phyloP scores from a whole-genome alignment of 352 stramenopile species.

The Bremia lactucae region DNA sequence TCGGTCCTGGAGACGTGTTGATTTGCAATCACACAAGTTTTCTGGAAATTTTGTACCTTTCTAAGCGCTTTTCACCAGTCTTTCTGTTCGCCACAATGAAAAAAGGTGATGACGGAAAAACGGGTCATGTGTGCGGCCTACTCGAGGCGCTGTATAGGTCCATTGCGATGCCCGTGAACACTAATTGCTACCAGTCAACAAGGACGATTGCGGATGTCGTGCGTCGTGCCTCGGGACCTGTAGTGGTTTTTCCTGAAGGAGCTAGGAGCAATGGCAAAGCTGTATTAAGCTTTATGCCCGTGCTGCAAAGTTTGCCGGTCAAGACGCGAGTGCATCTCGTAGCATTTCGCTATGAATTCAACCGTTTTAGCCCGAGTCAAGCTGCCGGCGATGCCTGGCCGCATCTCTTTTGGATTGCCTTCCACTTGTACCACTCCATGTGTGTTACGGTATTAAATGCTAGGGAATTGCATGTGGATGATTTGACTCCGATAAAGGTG shows the following conservation, averaged over 20 bases:
- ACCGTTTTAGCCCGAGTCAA: constrained; percentile 63
- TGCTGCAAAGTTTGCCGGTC: constrained; percentile 52
- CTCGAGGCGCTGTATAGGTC: constrained; percentile 55
- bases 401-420: constrained; percentile 57
- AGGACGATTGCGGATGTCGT: constrained; percentile 71
- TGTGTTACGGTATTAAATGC: constrained; percentile 49
- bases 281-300: constrained; percentile 55
- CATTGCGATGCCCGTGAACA: constrained; percentile 33
- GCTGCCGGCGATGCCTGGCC: constrained; percentile 42
- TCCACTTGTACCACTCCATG: constrained; percentile 59
- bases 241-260: constrained; percentile 74
- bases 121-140: constrained; percentile 56
- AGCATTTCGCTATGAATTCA: constrained; percentile 72
- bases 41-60: constrained; percentile 67
- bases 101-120: constrained; percentile 36
- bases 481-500: constrained; percentile 19
- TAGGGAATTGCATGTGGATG: constrained; percentile 46
- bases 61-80: constrained; percentile 61
- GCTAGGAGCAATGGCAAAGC: constrained; percentile 69
- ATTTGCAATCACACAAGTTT: constrained; percentile 81
- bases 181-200: constrained; percentile 27
- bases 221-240: constrained; percentile 33
- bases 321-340: constrained; percentile 53
- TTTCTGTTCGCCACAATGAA: constrained; percentile 55
- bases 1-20: constrained; percentile 48